Conservation (phyloP, 2,329 filamentous ascomycete species). For the Paraphaeosphaeria sporulosa region DNA sequence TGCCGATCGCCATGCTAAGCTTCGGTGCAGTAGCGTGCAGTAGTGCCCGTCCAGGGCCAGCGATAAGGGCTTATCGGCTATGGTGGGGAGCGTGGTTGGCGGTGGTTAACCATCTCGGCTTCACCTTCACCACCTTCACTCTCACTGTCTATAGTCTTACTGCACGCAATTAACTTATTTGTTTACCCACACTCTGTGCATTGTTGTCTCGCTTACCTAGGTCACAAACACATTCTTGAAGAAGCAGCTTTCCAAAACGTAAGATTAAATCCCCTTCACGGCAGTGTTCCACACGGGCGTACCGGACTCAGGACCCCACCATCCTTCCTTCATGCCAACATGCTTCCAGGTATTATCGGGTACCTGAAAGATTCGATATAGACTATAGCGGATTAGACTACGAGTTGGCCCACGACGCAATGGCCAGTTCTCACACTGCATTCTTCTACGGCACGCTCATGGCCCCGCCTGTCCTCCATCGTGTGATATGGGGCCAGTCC, state of each 20-base stretch:
- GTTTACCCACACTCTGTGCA: not conserved
- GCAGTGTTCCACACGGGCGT: too few species aligned
- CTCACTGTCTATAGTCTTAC: too few species aligned
- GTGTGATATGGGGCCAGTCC: conserved; percentile 75
- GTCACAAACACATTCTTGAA: not conserved
- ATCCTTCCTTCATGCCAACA: not conserved
- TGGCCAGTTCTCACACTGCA: conserved; percentile 57
- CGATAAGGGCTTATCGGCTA: conserved; percentile 25
- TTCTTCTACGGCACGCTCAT: conserved; percentile 80
- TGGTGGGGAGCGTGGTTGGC: not conserved
- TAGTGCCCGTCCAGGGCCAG: conserved; percentile 34
- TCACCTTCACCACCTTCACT: not conserved
- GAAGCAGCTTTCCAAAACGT: not conserved
- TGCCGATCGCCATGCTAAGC: conserved; percentile 13
- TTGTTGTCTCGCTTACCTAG: not conserved
- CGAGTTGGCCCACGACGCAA: conserved; percentile 7
- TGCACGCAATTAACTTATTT: not conserved
- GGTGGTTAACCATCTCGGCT: not conserved
- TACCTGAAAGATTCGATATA: not conserved
- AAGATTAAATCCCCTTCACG: not conserved
- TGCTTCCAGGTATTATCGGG: not conserved
- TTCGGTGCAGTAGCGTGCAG: conserved; percentile 34
- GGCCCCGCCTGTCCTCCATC: conserved; percentile 85
- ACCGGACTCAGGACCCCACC: not conserved
- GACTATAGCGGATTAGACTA: too few species aligned